phyloP scores from a whole-genome alignment of 208 protist genomes.

The Naegleria gruberi region DNA sequence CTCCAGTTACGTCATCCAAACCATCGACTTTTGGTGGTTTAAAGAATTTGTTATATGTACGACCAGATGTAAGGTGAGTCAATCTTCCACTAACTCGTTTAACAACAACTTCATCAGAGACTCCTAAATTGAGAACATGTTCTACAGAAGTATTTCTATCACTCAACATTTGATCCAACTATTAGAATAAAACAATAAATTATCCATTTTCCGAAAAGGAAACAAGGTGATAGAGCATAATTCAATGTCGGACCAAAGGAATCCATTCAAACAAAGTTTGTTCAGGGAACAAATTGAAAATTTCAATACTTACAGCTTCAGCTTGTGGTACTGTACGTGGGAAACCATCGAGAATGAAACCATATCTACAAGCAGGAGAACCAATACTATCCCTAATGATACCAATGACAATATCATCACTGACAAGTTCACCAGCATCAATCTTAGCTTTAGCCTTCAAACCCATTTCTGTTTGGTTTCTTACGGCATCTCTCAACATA shows the following conservation, averaged over 20 bases:
- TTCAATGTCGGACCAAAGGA: too few relatives aligned
- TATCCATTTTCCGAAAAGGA: background rate
- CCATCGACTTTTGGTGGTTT: constrained; percentile 21
- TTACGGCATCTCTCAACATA: constrained; percentile 68
- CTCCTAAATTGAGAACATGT: constrained; percentile 6
- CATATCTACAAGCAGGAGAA: constrained; percentile 64
- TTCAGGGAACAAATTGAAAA: background rate
- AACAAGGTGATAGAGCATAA: background rate
- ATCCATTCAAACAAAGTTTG: background rate
- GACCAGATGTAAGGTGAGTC: constrained; percentile 42
- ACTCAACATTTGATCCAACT: background rate
- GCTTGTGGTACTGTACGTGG: constrained; percentile 63
- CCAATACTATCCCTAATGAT: constrained; percentile 28
- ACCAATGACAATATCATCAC: constrained; percentile 36
- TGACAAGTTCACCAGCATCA: constrained; percentile 33
- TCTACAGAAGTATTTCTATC: background rate
- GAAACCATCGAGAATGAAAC: constrained; percentile 76
- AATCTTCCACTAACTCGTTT: constrained; percentile 20
- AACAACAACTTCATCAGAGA: constrained; percentile 1
- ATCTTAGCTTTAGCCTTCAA: constrained; percentile 20
- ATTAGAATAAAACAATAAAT: background rate
- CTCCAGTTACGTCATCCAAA: constrained; percentile 28
- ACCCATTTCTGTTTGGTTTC: constrained; percentile 43
- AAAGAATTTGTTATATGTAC: constrained; percentile 48
- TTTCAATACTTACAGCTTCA: background rate